Evolutionary conservation across 768 basidiomycete species (phyloP).

Genomic region (Boletus pseudo-olivaceus): DNA sequence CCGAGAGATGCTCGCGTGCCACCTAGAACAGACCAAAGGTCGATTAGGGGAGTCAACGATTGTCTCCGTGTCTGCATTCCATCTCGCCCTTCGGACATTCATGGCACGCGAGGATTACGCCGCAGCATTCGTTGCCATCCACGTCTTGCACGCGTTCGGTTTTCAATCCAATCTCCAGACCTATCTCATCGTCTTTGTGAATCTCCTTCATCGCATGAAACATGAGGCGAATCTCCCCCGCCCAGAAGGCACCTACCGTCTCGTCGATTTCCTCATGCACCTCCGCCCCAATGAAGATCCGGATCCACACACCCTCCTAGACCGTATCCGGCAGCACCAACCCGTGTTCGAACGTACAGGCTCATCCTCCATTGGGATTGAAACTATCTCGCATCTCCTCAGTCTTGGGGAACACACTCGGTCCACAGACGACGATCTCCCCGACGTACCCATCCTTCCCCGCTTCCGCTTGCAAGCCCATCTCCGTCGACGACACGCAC

Average conservation of each 20-base stretch:
- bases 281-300: conserved; percentile 22
- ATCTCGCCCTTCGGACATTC: conserved; percentile 43
- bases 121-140: conserved; percentile 41
- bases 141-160: conserved; percentile 27
- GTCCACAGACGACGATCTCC: conserved; percentile 2
- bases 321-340: conserved; percentile 12
- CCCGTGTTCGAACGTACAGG: background rate
- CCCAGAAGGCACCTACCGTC: conserved; percentile 8
- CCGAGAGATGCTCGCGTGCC: conserved; percentile 41
- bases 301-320: conserved; percentile 6
- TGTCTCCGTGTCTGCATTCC: conserved; percentile 35
- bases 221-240: conserved; percentile 11
- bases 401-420: conserved; percentile 9
- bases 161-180: conserved; percentile 34
- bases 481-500: background rate
- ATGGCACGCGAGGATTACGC: conserved; percentile 44
- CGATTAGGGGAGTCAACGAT: conserved; percentile 22
- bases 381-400: conserved; percentile 23
- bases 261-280: conserved; percentile 24
- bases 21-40: conserved; percentile 21
- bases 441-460: background rate
- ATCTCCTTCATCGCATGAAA: conserved; percentile 34
- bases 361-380: conserved; percentile 10
- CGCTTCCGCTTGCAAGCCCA: background rate
- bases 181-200: conserved; percentile 40